These are phyloP conservation scores for Eimeria falciformis DNA, from an alignment of 169 alveolate species.

Conservation along the genomic window DNA sequence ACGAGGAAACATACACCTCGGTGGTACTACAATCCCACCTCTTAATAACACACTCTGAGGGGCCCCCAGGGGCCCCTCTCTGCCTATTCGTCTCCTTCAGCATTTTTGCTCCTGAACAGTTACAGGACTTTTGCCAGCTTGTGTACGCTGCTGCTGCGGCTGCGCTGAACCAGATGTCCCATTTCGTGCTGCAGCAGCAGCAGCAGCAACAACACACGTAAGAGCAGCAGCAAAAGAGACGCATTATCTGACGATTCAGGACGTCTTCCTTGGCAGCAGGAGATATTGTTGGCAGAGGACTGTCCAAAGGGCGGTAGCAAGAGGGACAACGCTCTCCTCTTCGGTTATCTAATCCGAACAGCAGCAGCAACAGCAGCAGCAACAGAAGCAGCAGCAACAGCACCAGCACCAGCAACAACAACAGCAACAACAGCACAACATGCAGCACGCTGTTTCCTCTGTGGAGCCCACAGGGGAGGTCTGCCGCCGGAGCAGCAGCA, in stretches of 20 bases:
- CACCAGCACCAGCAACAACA: neutral
- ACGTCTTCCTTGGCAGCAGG: neutral
- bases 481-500: slow-evolving; percentile 23
- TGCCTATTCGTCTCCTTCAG: too few relatives aligned
- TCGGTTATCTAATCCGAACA: too few relatives aligned
- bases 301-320: too few relatives aligned
- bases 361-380: neutral
- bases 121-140: too few relatives aligned
- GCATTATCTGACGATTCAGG: neutral
- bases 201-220: neutral
- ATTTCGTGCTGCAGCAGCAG: neutral
- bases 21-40: too few relatives aligned
- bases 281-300: too few relatives aligned
- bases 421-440: neutral
- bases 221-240: neutral
- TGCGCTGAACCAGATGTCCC: neutral
- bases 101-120: too few relatives aligned
- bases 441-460: too few relatives aligned
- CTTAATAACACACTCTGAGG: too few relatives aligned
- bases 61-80: too few relatives aligned
- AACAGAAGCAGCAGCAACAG: neutral
- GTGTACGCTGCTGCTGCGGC: neutral
- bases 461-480: neutral
- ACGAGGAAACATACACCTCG: too few relatives aligned
- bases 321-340: too few relatives aligned